Base-by-base conservation (phyloP, 2,329 filamentous ascomycete genomes). In the Colletotrichum godetiae region DNA sequence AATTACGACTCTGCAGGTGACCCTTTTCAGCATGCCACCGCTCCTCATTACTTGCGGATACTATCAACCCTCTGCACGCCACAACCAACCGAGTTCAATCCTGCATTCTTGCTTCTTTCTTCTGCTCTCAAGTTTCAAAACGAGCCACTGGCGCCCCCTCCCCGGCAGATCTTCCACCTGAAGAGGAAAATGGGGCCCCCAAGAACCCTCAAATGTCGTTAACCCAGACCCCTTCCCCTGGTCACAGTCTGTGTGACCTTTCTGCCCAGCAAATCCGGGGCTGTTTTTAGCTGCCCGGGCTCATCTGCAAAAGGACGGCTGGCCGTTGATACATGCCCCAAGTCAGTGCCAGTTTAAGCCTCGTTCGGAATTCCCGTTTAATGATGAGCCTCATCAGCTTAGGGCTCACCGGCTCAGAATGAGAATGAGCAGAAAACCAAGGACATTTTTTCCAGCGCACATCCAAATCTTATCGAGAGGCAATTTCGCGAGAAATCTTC, bases 181-280 rank as follows among this genome's bases (percentile, higher is more conserved):
- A 67, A 61, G 52, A 42, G 53, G 56, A 27, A 57, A 57, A 73
- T 19, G 60, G 66, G 55, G 31, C 70, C 22, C 29, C 35, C 53
- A 31, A n/a, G 37, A 57, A 61, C 70, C 70, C 70, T 73, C 60
- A 24, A 73, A 73, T 69, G 56, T 73, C 66, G 70, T 60, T 69
- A 57, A 65, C 56, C 59, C 59, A 55, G 49, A 29, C 55, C 64
- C 15, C 53, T 42, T 42, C 46, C 62, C 63, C 53, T 64, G n/a
- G 66, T 31, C 46, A 33, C 46, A 31, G 31, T 64, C 29, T 61
- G 65, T 42, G 37, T 22, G 27, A 53, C 29, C 58, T 27, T 22
- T 55, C 46, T 35, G 33, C 60, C 24, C 60, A 73, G 55, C 31
- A 65, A 63, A 60, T 73, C 70, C 67, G 60, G 70, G 70, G 66